Percentiles rank a stretch among this genome's conserved stretches.
Evolutionary conservation across 192 early-diverging fungal genomes (phyloP).

Genomic region (Globomyces pollinis-pini): DNA sequence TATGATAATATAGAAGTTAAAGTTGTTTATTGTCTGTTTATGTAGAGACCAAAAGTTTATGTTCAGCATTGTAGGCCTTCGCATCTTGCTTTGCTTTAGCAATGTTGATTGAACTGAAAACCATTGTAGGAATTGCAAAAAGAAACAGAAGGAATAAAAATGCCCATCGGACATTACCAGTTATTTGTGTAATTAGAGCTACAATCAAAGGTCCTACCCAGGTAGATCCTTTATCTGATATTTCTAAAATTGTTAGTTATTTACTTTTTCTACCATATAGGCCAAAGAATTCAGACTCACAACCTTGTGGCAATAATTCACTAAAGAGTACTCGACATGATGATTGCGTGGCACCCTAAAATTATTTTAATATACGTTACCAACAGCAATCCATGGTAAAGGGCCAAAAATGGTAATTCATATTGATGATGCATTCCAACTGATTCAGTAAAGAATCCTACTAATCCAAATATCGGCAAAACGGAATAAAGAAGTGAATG

Average conservation of each 20-base stretch:
- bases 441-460: conserved; percentile 47
- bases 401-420: not conserved
- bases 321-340: conserved; percentile 56
- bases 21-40: no score
- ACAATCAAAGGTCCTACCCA: conserved; percentile 66
- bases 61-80: not conserved
- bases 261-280: conserved; percentile 40
- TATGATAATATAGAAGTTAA: no score
- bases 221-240: conserved; percentile 49
- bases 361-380: conserved; percentile 53
- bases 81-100: conserved; percentile 28
- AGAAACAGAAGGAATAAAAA: conserved; percentile 50
- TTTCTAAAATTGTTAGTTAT: conserved; percentile 6
- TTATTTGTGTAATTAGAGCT: conserved; percentile 48
- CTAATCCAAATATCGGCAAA: conserved; percentile 52
- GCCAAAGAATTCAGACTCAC: conserved; percentile 62
- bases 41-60: no score
- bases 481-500: conserved; percentile 37
- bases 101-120: conserved; percentile 50
- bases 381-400: conserved; percentile 55
- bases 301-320: conserved; percentile 49
- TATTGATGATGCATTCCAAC: conserved; percentile 39
- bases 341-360: conserved; percentile 38
- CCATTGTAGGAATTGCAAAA: conserved; percentile 38
- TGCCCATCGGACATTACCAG: conserved; percentile 44